These are phyloP conservation scores for Solanum acaule DNA, from an alignment of 257 asterid genomes.

Conservation along the genomic window DNA sequence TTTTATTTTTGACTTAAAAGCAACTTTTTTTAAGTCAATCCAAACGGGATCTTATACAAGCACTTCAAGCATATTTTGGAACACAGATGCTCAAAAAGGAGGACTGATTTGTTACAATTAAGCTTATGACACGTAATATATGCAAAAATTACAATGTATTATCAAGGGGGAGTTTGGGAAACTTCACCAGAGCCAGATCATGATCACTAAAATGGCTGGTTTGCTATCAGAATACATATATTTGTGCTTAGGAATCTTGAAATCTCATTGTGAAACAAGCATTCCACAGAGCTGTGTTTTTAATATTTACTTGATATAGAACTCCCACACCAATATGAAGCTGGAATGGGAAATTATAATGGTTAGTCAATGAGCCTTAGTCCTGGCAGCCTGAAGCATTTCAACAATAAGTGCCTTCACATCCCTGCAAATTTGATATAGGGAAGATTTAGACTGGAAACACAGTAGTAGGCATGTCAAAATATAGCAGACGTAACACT, in stretches of 20 bases:
- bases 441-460: background rate
- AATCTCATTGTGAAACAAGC: background rate
- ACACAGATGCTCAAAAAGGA: too few relatives aligned
- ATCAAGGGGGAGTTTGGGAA: background rate
- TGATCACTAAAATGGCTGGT: background rate
- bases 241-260: background rate
- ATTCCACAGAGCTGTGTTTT: background rate
- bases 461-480: background rate
- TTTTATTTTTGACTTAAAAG: too few relatives aligned
- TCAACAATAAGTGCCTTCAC: conserved; percentile 79
- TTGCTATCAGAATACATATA: background rate
- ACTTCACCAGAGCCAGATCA: background rate
- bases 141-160: background rate
- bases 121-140: background rate
- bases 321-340: background rate
- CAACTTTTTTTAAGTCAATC: too few relatives aligned
- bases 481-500: background rate
- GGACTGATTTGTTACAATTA: too few relatives aligned
- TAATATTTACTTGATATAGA: background rate
- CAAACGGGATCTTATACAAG: too few relatives aligned
- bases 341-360: background rate
- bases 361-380: conserved; percentile 20
- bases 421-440: conserved; percentile 35
- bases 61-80: too few relatives aligned
- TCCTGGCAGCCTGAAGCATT: conserved; percentile 82